These are phyloP conservation scores for Aspergillus thermomutatus DNA, from an alignment of 2,329 filamentous ascomycete genomes.

Conservation along the genomic window DNA sequence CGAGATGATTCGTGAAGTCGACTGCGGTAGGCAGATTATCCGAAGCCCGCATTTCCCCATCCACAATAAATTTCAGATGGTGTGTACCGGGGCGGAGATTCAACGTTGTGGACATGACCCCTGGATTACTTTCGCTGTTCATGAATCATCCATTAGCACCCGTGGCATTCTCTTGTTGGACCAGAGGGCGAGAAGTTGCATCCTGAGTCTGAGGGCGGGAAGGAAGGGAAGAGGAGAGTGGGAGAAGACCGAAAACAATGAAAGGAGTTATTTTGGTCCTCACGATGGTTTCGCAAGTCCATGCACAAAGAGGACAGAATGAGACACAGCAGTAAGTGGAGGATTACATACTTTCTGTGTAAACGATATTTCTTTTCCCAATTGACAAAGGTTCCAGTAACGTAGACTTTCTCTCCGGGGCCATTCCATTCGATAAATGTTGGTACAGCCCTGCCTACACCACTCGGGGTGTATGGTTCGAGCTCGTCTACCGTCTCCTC, in stretches of 20 bases:
- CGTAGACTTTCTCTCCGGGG: slow-evolving; percentile 84
- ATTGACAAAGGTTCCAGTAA: slow-evolving; percentile 94
- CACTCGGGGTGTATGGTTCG: slow-evolving; percentile 60
- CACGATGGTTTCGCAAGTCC: not conserved
- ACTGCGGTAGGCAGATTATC: slow-evolving; percentile 87
- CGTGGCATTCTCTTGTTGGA: not conserved
- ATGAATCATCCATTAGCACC: slow-evolving; percentile 9
- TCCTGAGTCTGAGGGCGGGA: not conserved
- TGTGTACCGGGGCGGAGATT: slow-evolving; percentile 90
- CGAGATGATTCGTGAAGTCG: slow-evolving; percentile 94
- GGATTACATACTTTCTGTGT: slow-evolving; percentile 70
- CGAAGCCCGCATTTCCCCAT: slow-evolving; percentile 88
- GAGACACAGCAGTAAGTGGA: slow-evolving; percentile 1
- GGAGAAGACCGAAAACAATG: not conserved
- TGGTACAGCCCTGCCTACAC: slow-evolving; percentile 73
- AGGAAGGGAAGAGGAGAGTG: slow-evolving; percentile 7
- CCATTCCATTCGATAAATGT: slow-evolving; percentile 82
- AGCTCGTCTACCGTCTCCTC: slow-evolving; percentile 77
- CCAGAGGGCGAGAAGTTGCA: not conserved
- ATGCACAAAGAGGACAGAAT: slow-evolving; percentile 11
- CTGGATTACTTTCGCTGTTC: slow-evolving; percentile 44
- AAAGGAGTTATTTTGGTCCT: not conserved
- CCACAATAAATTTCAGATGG: slow-evolving; percentile 93
- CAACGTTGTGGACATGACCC: slow-evolving; percentile 71
- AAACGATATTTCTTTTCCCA: slow-evolving; percentile 94